Evolutionary conservation across 192 early-diverging fungal species (phyloP), one percentile per base, ranked within the genome.

Genomic region (Coemansia sp.): DNA sequence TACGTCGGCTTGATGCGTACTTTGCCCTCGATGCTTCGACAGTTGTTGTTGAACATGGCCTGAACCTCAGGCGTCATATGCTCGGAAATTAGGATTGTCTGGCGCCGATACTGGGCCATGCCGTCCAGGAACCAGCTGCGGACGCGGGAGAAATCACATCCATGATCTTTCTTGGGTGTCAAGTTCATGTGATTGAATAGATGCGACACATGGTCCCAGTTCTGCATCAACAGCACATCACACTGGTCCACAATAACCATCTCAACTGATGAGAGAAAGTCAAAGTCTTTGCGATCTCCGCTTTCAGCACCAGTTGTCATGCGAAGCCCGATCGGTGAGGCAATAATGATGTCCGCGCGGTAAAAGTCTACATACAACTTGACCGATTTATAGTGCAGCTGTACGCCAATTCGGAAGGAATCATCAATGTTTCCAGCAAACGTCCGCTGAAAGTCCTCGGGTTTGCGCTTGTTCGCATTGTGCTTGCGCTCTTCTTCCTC

Each of bases 371-470:
- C 75, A 66, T 89, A 98, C 21, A 98, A 75, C 65, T 94, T 95
- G 69, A 95, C 83, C 15, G 92, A 83, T 73, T 89, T 94, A 41
- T 90, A 84, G 23, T 52, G 50, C 56, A 98, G 90, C 73, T 95
- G 93, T 63, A 99, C 81, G 6, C 96, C 97, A 49, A 98, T 82
- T 19, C 93, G 84, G 79, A 99, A 99, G 47, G 87, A 88, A 72
- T 99, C 97, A 67, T 98, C 97, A 68, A 94, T 93, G 74, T 98
- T 98, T 47, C 96, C 97, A 6, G 76, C 85, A 81, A 99, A 98
- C 11, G 87, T 94, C 48, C 84, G 80, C 60, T 87, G 75, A 72
- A 84, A 93, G 68, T 98, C 96, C 1, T 84, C 87, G 12, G 93
- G 90, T 48, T 90, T 88, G 53, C 83, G 85, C 2, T 54, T 61